These are phyloP conservation scores for Acacia acuminata DNA, from an alignment of 306 rosid genomes.

Conservation along the genomic window DNA sequence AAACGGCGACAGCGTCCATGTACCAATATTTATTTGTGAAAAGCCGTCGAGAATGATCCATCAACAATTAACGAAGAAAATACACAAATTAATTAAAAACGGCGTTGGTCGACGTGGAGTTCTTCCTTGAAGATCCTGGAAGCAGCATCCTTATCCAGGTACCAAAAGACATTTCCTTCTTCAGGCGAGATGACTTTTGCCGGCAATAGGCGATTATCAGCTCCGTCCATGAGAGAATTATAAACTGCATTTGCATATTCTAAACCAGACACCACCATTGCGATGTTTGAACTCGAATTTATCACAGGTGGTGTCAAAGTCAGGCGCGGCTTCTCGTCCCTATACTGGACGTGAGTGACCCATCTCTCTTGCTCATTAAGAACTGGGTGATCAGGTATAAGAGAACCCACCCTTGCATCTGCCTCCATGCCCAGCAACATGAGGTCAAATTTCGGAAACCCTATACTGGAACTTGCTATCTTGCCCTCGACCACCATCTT, in stretches of 20 bases:
- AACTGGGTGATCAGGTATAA: conserved; percentile 54
- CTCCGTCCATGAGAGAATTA: conserved; percentile 25
- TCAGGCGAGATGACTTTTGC: conserved; percentile 29
- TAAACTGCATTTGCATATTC: conserved; percentile 50
- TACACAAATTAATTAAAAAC: not conserved
- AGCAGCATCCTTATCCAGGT: conserved; percentile 71
- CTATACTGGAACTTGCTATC: not conserved
- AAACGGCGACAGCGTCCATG: not conserved
- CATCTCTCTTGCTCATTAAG: not conserved
- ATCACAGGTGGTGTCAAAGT: conserved; percentile 35
- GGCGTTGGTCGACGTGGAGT: not conserved
- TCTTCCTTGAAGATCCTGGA: conserved; percentile 46
- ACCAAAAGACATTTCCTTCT: conserved; percentile 54
- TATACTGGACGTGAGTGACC: not conserved
- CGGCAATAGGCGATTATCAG: not conserved
- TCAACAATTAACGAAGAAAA: not conserved
- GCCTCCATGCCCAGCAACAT: conserved; percentile 71
- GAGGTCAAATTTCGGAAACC: not conserved
- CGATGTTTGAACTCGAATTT: conserved; percentile 53
- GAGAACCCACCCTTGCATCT: conserved; percentile 70
- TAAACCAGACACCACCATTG: conserved; percentile 55
- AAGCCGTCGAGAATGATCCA: not conserved
- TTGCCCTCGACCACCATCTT: not conserved
- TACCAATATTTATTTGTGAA: not conserved
- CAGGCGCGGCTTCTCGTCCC: not conserved